Conservation (phyloP, 2,329 filamentous ascomycete species). For the Epichloe sibirici region DNA sequence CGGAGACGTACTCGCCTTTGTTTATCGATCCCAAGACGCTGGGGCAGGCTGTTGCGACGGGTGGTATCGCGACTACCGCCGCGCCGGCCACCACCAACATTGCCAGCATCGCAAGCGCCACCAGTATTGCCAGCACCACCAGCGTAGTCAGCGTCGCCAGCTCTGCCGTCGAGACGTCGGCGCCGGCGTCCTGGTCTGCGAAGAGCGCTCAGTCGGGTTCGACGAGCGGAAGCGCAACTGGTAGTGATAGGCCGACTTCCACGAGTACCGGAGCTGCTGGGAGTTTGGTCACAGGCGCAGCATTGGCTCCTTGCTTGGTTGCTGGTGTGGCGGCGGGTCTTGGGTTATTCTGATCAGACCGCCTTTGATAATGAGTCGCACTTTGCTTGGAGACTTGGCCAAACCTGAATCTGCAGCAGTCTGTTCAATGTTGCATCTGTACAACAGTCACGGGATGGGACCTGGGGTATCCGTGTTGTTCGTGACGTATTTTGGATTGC, state of each 20-base stretch:
- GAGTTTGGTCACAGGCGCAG: not conserved
- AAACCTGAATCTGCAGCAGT: no score
- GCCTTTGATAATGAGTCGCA: no score
- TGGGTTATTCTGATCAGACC: not conserved
- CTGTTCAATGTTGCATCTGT: no score
- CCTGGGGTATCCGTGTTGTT: no score
- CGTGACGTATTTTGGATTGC: no score
- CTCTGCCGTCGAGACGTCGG: no score
- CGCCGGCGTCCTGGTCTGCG: no score
- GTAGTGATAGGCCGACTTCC: not conserved
- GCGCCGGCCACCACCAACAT: not conserved
- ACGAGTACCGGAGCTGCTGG: not conserved
- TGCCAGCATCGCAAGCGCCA: not conserved
- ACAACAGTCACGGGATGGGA: no score
- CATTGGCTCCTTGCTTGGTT: not conserved
- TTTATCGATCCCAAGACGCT: slow-evolving; percentile 29
- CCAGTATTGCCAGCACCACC: no score
- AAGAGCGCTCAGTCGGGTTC: no score
- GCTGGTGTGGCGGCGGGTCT: not conserved
- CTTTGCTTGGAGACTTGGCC: no score
- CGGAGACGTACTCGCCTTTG: slow-evolving; percentile 38
- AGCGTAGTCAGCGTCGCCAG: no score
- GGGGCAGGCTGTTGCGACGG: slow-evolving; percentile 8
- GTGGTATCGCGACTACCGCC: not conserved
- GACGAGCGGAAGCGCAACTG: not conserved